These are phyloP conservation scores for Amanita rimosa DNA, from an alignment of 768 basidiomycete genomes.

Conservation along the genomic window DNA sequence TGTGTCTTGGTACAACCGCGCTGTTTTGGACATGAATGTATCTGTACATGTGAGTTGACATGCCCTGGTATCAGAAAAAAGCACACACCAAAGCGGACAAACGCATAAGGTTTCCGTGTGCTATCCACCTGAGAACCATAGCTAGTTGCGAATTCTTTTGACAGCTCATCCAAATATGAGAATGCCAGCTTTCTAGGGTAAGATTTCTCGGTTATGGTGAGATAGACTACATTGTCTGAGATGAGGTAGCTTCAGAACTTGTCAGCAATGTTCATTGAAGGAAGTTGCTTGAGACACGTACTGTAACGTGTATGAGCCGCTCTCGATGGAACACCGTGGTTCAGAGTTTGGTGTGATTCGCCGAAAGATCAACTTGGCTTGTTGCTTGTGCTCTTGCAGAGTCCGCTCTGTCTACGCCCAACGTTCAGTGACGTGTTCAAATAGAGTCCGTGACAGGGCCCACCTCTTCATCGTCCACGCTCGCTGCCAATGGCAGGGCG, in stretches of 20 bases:
- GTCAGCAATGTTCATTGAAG: conserved; percentile 1
- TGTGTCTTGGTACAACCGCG: conserved; percentile 89
- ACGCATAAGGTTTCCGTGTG: conserved; percentile 95
- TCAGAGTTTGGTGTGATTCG: conserved; percentile 91
- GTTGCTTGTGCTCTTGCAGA: conserved; percentile 96
- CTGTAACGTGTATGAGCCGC: conserved; percentile 93
- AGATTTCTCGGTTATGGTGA: conserved; percentile 92
- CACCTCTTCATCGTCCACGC: conserved; percentile 96
- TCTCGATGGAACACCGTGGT: conserved; percentile 94
- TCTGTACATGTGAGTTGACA: conserved; percentile 34
- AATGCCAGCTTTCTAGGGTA: conserved; percentile 97
- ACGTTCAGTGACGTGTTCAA: conserved; percentile 9
- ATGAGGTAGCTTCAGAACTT: conserved; percentile 74
- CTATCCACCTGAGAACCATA: conserved; percentile 92
- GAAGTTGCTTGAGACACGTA: conserved; percentile 28
- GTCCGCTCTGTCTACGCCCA: conserved; percentile 77
- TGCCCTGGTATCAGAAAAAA: background rate
- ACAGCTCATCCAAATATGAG: conserved; percentile 93
- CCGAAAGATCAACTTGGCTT: conserved; percentile 93
- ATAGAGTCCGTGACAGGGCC: conserved; percentile 9
- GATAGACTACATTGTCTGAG: conserved; percentile 85
- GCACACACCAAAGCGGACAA: conserved; percentile 87
- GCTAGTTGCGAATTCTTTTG: conserved; percentile 87
- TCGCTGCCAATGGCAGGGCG: conserved; percentile 86
- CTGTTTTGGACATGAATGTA: conserved; percentile 98